Base-by-base conservation (phyloP, 768 basidiomycete genomes). In the Tulasnella sp. region DNA sequence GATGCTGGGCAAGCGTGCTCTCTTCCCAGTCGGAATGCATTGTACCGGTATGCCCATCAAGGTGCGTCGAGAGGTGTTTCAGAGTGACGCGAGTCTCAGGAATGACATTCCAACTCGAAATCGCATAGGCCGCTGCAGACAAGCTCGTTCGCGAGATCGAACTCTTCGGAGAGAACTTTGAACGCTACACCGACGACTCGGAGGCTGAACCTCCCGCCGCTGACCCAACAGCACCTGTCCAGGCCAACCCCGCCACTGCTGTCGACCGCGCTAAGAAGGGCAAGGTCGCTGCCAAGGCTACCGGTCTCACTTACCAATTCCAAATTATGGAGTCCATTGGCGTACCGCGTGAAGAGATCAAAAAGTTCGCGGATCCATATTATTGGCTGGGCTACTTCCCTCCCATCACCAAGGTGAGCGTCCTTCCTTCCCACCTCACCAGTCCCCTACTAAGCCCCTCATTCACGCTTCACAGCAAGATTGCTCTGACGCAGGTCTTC, bases 41-140 rank as follows among this genome's bases (percentile, higher is more conserved):
- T 94, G 94, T 83, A 99, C 98, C 7, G 98, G 98, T 44, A 94
- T 99, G 95, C 98, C 98, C 52, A 99, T 99, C 89, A 99, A 98
- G 91, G 97, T 95, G 81, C 80, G 92, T 86, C 48, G 48, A 52
- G 21, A 0, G 2, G 16, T 21, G 4, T 12, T 80, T 9, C 18
- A 27, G 21, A 8, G 38, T 38, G 44, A 1, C 75, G 3, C 9
- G 16, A 68, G 24, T 14, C 42, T 48, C 34, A 21, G 19, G 10
- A 31, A 80, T 18, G 19, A 79, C 79, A 1, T 38, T 19, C 46
- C n/a, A n/a, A 36, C n/a, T 48, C 62, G 31, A 39, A n/a, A 19
- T 36, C 44, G 56, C 46, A 42, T 68, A 98, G 97, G 93, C 98
- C 10, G 92, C 97, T n/a, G 88, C 97, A 12, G 98, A 99, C 88